Evolutionary conservation across 768 basidiomycete species (phyloP).

Genomic region (Collybia sordida): DNA sequence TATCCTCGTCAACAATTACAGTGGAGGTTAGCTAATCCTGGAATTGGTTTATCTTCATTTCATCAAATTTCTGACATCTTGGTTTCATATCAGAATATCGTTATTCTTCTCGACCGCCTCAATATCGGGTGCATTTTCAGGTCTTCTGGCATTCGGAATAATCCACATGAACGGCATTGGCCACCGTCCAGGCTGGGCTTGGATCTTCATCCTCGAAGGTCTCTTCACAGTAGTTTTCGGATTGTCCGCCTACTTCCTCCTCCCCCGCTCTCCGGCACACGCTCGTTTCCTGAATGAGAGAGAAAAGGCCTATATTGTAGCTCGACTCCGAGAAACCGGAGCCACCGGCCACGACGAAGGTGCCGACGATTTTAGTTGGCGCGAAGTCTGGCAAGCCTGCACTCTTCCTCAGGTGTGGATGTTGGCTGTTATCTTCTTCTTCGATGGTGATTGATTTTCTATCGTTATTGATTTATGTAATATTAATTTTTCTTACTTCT

Average conservation of each 20-base stretch:
- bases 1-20: constrained; percentile 52
- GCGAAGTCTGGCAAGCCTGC: constrained; percentile 48
- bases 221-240: constrained; percentile 64
- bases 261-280: constrained; percentile 41
- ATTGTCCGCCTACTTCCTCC: constrained; percentile 43
- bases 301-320: constrained; percentile 48
- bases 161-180: constrained; percentile 60
- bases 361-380: constrained; percentile 53
- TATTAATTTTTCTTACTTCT: not conserved
- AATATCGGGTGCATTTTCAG: constrained; percentile 66
- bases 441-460: constrained; percentile 38
- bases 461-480: not conserved
- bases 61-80: not conserved
- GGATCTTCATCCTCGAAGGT: constrained; percentile 71
- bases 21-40: constrained; percentile 34
- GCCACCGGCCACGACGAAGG: constrained; percentile 30
- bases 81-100: constrained; percentile 35
- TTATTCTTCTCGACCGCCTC: constrained; percentile 54
- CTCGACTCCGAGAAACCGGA: constrained; percentile 41
- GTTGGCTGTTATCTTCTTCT: constrained; percentile 49
- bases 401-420: constrained; percentile 56
- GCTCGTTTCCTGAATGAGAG: constrained; percentile 50
- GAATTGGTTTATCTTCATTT: no score
- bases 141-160: constrained; percentile 67
- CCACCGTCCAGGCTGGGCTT: constrained; percentile 60